Conservation (phyloP, 495 filamentous ascomycete species). For the Penicillium pulvis region DNA sequence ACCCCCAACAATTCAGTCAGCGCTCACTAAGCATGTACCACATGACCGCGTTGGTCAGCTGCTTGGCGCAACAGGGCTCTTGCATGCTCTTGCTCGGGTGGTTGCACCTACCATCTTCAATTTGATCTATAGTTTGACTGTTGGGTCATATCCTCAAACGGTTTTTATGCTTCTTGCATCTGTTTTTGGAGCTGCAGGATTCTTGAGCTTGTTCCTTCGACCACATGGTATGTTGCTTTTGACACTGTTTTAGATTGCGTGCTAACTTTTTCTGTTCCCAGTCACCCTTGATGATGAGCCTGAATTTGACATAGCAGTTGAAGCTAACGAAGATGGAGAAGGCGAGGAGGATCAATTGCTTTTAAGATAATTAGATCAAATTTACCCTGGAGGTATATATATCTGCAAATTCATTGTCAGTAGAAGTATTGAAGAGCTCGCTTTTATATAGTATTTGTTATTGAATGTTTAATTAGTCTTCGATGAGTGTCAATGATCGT, state of each 20-base stretch:
- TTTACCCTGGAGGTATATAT: not conserved
- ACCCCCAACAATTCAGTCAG: constrained; percentile 76
- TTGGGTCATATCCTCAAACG: constrained; percentile 73
- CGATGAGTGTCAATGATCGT: not conserved
- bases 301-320: constrained; percentile 14
- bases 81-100: constrained; percentile 82
- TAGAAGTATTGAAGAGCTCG: not conserved
- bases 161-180: constrained; percentile 75
- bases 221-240: constrained; percentile 61
- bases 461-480: not conserved
- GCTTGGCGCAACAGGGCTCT: constrained; percentile 80
- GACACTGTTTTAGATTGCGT: not conserved
- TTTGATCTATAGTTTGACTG: constrained; percentile 79
- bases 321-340: constrained; percentile 27
- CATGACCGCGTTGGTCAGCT: constrained; percentile 77
- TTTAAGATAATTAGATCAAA: not conserved
- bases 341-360: constrained; percentile 25
- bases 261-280: constrained; percentile 13
- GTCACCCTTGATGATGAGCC: constrained; percentile 24
- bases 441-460: not conserved
- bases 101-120: constrained; percentile 81
- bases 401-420: not conserved
- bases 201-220: constrained; percentile 66
- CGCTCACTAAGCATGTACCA: constrained; percentile 89
- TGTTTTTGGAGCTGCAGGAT: constrained; percentile 66